Evolutionary conservation across 2,329 filamentous ascomycete species (phyloP), one percentile per base, ranked within the genome.

Genomic region (Didymella pomorum): DNA sequence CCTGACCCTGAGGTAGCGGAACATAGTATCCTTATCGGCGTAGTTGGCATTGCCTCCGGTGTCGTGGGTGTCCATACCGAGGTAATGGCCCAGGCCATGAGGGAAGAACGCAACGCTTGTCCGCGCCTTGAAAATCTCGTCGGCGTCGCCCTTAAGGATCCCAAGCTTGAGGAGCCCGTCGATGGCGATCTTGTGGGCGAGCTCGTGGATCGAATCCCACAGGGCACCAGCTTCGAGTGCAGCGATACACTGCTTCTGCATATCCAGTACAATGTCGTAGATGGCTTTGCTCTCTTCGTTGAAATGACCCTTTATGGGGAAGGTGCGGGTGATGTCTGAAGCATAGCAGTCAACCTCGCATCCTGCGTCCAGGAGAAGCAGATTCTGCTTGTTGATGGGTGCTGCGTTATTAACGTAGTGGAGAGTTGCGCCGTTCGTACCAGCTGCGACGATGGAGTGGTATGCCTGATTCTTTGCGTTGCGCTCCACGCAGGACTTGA

Each of bases 401-500:
- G 67, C 64, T 35, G 73, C 68, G 37, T 77, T 77, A 33, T 89
- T 86, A 23, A 92, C 86, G 69, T 97, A 97, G 79, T 97, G 94
- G 31, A 97, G 83, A 1, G 92, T 95, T 5, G 93, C 91, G 0
- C 90, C 93, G 16, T 91, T 89, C 5, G 87, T 84, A 11, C 94
- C 94, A 31, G 86, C 86, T 0, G 92, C 94, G 18, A 95, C 87
- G 70, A 98, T 97, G 60, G 89, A 89, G 65, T 90, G 86, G 78
- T 98, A 98, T 1, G 94, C 89, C 81, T 96, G 92, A 68, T 95
- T 87, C 72, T 88, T 89, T 51, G 90, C 89, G 23, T 90, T 91
- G 60, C 89, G 83, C 50, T 88, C 84, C 59, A 95, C 86, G 74
- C 91, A 96, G 28, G 84, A 83, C 72, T 91, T 87, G 11, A 96